Base-by-base conservation (phyloP, 495 filamentous ascomycete species). In the Barbatosphaeria neglecta region DNA sequence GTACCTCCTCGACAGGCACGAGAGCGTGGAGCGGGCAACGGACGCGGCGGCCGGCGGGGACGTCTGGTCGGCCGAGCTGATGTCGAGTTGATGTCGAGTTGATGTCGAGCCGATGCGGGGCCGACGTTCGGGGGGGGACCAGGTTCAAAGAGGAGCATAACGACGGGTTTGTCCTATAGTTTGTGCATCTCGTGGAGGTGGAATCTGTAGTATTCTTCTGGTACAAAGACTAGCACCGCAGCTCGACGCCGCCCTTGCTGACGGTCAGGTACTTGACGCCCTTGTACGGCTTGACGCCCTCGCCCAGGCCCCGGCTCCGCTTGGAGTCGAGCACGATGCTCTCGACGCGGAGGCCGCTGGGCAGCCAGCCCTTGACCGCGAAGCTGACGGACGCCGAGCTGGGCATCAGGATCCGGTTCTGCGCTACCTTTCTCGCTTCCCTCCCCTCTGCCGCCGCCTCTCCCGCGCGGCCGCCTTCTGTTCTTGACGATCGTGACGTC, bases 221-320 rank as follows among this genome's bases (percentile, higher is more conserved):
- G 2, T 6, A n/a, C n/a, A n/a, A n/a, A n/a, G 6, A 27, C 44
- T 57, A 85, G 64, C 82, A 86, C 52, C 84, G 65, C 51, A 82
- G 74, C 65, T 97, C 92, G 35, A 99, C 74, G 3, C 93, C 93
- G 37, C 77, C 79, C 51, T 77, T 80, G 64, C 88, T 95, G 23
- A 92, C 80, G 52, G 88, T 94, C 47, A 97, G 61, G 64, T 99
- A 99, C 66, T 97, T 99, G 40, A 97, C 92, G 11, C 92, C 93
- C 69, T 97, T 99, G 63, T 94, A 99, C 35, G 93, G 92, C 63
- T 86, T 90, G 37, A 97, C 78, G 10, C 83, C 79, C 53, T 94
- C 86, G 0, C 87, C 89, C 10, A 99, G 50, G 3, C 92, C 92
- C 23, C 82, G 75, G 64, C 87, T 93, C 68, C 81, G 88, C 54